Evolutionary conservation across 1,284 basidiomycete genomes (phyloP).

Genomic region (Neolentinus lepideus): DNA sequence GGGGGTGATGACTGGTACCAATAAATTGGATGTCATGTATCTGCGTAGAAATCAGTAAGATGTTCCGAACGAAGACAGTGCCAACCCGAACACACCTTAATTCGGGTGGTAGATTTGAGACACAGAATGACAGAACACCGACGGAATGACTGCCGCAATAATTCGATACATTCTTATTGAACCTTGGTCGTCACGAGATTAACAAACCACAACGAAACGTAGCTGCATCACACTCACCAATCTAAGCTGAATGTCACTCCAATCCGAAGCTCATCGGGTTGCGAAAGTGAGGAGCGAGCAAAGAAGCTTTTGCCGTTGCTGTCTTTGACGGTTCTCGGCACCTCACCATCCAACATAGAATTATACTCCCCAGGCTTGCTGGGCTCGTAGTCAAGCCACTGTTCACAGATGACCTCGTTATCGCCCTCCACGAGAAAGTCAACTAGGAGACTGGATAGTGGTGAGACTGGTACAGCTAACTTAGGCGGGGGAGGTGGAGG

Average conservation of each 20-base stretch:
- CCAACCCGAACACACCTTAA: constrained; percentile 8
- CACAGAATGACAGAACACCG: constrained; percentile 10
- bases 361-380: background rate
- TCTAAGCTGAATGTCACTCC: background rate
- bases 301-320: background rate
- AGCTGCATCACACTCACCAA: background rate
- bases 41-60: background rate
- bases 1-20: constrained; percentile 11
- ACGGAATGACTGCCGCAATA: constrained; percentile 1
- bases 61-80: background rate
- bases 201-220: too few relatives aligned
- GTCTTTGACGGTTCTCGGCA: background rate
- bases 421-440: background rate
- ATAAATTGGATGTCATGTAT: constrained; percentile 11
- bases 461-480: background rate
- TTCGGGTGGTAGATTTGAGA: constrained; percentile 12
- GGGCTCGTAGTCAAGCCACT: background rate
- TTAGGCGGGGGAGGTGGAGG: background rate
- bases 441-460: background rate
- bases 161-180: background rate
- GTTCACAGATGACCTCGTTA: background rate
- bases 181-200: background rate
- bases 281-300: background rate
- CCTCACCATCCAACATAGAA: background rate
- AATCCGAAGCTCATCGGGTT: background rate